Percentiles rank a stretch among this genome's conserved stretches.
These are phyloP conservation scores for Aphanomyces invadans DNA, from an alignment of 352 stramenopile species.

Conservation along the genomic window DNA sequence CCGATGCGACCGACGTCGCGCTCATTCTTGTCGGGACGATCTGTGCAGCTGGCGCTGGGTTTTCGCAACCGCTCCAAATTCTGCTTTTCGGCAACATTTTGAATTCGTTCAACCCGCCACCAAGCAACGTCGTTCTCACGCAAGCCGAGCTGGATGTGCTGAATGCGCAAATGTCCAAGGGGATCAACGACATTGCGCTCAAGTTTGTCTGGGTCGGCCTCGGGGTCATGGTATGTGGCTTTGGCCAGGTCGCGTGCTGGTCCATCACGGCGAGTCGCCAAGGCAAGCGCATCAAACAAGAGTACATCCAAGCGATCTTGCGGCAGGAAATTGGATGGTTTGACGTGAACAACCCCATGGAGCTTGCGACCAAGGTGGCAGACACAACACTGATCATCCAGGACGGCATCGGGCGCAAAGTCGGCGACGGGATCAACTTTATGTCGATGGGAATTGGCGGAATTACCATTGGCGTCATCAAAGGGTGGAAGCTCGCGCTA, in stretches of 20 bases:
- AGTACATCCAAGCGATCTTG: slow-evolving; percentile 26
- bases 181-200: slow-evolving; percentile 32
- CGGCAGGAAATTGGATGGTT: slow-evolving; percentile 28
- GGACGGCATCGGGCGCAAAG: slow-evolving; percentile 27
- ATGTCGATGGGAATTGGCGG: slow-evolving; percentile 22
- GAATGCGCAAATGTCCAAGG: slow-evolving; percentile 12
- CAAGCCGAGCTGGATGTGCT: background rate
- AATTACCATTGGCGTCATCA: slow-evolving; percentile 25
- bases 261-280: slow-evolving; percentile 25
- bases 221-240: slow-evolving; percentile 41
- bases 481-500: slow-evolving; percentile 26
- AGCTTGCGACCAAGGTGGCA: slow-evolving; percentile 41
- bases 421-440: slow-evolving; percentile 26
- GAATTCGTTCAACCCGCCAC: slow-evolving; percentile 27
- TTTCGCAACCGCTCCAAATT: slow-evolving; percentile 23
- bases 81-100: slow-evolving; percentile 28
- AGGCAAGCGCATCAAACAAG: slow-evolving; percentile 24
- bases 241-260: slow-evolving; percentile 53
- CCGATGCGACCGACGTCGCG: background rate
- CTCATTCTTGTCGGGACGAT: slow-evolving; percentile 13
- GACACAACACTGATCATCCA: slow-evolving; percentile 34
- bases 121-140: slow-evolving; percentile 19
- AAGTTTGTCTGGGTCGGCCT: slow-evolving; percentile 53
- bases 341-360: slow-evolving; percentile 28
- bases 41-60: slow-evolving; percentile 15